Percentiles rank a stretch among this genome's conserved stretches.
phyloP scores from a whole-genome alignment of 768 basidiomycete genomes.

The Exidia glandulosa region DNA sequence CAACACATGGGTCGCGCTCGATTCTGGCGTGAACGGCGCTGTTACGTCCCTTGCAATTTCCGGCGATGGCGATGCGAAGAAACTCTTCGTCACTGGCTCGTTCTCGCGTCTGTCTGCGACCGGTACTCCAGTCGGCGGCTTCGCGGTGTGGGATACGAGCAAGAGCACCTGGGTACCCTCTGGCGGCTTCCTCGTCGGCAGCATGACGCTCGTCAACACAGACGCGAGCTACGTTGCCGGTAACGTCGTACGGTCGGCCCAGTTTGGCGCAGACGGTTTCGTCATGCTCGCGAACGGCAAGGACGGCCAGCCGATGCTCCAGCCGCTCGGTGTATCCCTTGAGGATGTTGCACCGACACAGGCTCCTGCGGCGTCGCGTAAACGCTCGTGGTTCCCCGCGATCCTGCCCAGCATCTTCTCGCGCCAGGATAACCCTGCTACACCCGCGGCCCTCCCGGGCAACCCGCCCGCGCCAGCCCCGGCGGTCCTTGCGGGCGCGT shows the following conservation, averaged over 20 bases:
- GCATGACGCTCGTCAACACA: conserved; percentile 50
- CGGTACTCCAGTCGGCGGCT: conserved; percentile 39
- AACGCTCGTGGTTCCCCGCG: background rate
- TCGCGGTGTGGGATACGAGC: conserved; percentile 63
- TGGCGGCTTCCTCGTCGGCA: conserved; percentile 64
- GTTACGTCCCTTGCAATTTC: conserved; percentile 52
- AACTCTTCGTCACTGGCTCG: conserved; percentile 61
- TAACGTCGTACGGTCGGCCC: conserved; percentile 40
- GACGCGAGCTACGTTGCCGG: conserved; percentile 58
- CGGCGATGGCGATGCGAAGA: conserved; percentile 28
- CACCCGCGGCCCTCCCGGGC: conserved; percentile 43
- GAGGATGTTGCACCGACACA: conserved; percentile 25
- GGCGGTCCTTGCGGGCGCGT: conserved; percentile 73
- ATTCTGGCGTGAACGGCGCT: conserved; percentile 62
- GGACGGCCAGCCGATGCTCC: conserved; percentile 42
- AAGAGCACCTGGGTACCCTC: conserved; percentile 56
- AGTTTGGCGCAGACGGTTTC: conserved; percentile 69
- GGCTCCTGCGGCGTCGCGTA: conserved; percentile 16
- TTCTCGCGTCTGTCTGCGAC: conserved; percentile 44
- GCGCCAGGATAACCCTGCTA: conserved; percentile 37
- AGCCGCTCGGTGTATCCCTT: conserved; percentile 51
- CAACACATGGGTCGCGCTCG: conserved; percentile 57
- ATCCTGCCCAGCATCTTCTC: conserved; percentile 24
- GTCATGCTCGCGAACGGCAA: conserved; percentile 62
- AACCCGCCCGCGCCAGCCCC: conserved; percentile 53